Evolutionary conservation across 208 protist genomes (phyloP), one percentile per base, ranked within the genome.

Genomic region (Borovskyia barvae): DNA sequence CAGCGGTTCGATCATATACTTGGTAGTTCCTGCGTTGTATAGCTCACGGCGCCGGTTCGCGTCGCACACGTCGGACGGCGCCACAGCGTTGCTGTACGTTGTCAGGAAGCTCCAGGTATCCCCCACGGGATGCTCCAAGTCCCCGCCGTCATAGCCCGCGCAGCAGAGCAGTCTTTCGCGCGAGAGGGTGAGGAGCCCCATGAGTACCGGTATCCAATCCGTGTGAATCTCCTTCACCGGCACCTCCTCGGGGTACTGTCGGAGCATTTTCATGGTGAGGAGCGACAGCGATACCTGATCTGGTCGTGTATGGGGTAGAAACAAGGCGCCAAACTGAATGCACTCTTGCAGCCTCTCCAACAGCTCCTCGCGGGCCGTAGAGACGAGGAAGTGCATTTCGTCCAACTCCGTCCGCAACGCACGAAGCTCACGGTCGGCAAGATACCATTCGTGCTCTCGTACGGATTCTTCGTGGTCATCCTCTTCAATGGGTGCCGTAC

Each of bases 211-310:
- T 45, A 88, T 47, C 77, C 81, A 88, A 53, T 88, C 81, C 17
- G 67, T 46, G 43, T 73, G 64, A 19, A 88, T 60, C 62, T 88
- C 81, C 67, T 88, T 88, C 49, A 84, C 61, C 4, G 77, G 75
- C 14, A 82, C 71, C 51, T 85, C 77, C 24, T 85, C 63, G 2
- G 81, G 76, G 57, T 70, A 76, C 57, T 85, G 77, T 19, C 77
- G 81, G 29, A 88, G 61, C 75, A 77, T 85, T 59, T 83, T 88
- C 61, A 88, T 49, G 8, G 72, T 75, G 20, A 88, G 50, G 45
- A 81, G 53, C 40, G 53, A 52, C 36, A 79, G 59, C 11, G 29
- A 36, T 2, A 82, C 53, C 43, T 85, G 74, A 29, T 88, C 81
- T 29, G 69, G 39, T 3, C 67, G 76, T 15, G 81, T 88, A 74